phyloP scores from a whole-genome alignment of 2,329 filamentous ascomycete species.

The Falciphora oryzae region DNA sequence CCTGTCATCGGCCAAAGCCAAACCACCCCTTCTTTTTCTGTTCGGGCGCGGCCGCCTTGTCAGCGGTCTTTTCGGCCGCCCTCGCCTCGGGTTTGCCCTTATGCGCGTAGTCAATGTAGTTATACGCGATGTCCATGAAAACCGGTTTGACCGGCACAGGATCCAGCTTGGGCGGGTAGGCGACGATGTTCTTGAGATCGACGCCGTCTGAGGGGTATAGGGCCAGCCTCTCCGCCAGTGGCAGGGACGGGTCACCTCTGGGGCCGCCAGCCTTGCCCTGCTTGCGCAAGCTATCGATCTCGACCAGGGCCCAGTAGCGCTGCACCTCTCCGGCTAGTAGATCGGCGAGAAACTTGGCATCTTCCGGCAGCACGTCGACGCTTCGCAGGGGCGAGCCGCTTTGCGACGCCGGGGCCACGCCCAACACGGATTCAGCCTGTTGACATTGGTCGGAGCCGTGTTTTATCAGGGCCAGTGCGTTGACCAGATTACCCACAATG shows the following conservation, averaged over 20 bases:
- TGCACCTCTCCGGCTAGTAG: constrained; percentile 68
- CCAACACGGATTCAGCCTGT: constrained; percentile 42
- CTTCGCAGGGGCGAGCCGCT: constrained; percentile 42
- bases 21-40: constrained; percentile 70
- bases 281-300: constrained; percentile 63
- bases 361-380: constrained; percentile 58
- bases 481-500: constrained; percentile 63
- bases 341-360: constrained; percentile 51
- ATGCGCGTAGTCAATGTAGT: constrained; percentile 89
- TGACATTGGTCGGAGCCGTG: constrained; percentile 61
- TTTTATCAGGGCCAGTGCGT: constrained; percentile 79
- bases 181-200: constrained; percentile 74
- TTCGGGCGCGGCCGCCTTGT: constrained; percentile 23
- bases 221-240: constrained; percentile 68
- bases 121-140: constrained; percentile 95
- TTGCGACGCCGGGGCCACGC: constrained; percentile 23
- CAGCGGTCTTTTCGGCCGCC: constrained; percentile 16
- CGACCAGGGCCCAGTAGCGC: constrained; percentile 78
- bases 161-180: constrained; percentile 78
- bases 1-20: constrained; percentile 53
- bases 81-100: constrained; percentile 20
- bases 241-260: constrained; percentile 23
- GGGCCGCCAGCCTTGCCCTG: constrained; percentile 27
- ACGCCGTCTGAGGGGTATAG: constrained; percentile 64
- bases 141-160: constrained; percentile 88